Evolutionary conservation across 2,329 filamentous ascomycete genomes (phyloP).

Genomic region (Chalaropsis ovoidea): DNA sequence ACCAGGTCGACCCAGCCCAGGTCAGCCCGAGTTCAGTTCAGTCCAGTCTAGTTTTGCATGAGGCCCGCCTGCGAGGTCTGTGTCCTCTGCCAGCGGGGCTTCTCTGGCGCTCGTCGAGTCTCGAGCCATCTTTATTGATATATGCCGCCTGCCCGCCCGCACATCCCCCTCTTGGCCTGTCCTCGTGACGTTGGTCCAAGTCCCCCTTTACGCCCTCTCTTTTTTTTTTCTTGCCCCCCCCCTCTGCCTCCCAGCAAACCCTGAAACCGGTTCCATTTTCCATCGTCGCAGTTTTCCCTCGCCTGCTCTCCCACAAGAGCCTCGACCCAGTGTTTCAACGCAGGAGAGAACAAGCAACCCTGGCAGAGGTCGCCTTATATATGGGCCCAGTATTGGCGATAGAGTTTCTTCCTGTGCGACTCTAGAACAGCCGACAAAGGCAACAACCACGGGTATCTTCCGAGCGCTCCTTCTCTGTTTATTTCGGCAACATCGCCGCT

Average conservation of each 20-base stretch:
- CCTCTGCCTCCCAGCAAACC: not conserved
- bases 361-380: slow-evolving; percentile 1
- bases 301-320: not conserved
- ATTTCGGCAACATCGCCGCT: slow-evolving; percentile 1
- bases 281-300: not conserved
- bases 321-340: slow-evolving; percentile 6
- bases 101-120: not conserved
- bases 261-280: slow-evolving; percentile 11
- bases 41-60: not conserved
- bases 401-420: slow-evolving; percentile 12
- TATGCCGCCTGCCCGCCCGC: not conserved
- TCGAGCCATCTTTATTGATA: not conserved
- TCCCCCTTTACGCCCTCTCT: not conserved
- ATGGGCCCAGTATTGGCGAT: slow-evolving; percentile 2
- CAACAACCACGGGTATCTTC: not conserved
- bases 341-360: not conserved
- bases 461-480: not conserved
- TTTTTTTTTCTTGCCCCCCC: not conserved
- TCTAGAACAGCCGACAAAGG: not conserved
- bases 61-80: not conserved
- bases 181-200: no score
- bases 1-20: not conserved
- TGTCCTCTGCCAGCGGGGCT: not conserved
- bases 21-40: no score
- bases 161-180: not conserved